Evolutionary conservation across 1,284 basidiomycete genomes (phyloP), one percentile per base, ranked within the genome.

Genomic region (Trametes hirsuta): DNA sequence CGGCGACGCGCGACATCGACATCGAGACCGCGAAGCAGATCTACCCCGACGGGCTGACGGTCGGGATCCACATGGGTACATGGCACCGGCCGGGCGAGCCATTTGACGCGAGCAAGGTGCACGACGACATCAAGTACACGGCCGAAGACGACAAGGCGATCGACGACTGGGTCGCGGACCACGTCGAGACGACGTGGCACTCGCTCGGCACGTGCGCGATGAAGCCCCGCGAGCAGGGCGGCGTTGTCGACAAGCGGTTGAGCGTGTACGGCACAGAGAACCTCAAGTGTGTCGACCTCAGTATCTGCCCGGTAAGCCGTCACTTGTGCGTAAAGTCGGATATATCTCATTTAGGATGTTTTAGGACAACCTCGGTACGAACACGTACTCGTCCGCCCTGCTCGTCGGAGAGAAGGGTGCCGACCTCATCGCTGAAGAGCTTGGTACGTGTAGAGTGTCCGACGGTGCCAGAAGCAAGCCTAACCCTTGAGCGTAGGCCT

Each of bases 161-260:
- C 68, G 87, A 88, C 69, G 81, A 88, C 66, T 88, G 86, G 86
- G 75, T 87, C 46, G 69, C 67, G 60, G 84, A 88, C 69, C 87
- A 88, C 69, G 87, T 89, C 64, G 87, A 89, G 79, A 89, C 87
- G 14, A 90, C 87, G 52, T 89, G 87, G 87, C 87, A 90, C 76
- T 85, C 83, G 69, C 77, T 90, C 72, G 83, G 82, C 81, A 74
- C 72, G 34, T 74, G 72, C 55, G 72, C 90, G 21, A 92, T 92
- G 91, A 88, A 91, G 69, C 90, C 90, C n/a, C 79, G 84, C 48
- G 80, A 83, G 62, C 75, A 90, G 71, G 91, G 90, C 47, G 91
- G 91, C 69, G 90, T 93, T 35, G 85, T 93, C 66, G 90, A 92
- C 74, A 75, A 75, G 22, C 82, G 85, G 60, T 79, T 91, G 62